Evolutionary conservation across 2,329 filamentous ascomycete species (phyloP).

Genomic region (Polychaeton citri): DNA sequence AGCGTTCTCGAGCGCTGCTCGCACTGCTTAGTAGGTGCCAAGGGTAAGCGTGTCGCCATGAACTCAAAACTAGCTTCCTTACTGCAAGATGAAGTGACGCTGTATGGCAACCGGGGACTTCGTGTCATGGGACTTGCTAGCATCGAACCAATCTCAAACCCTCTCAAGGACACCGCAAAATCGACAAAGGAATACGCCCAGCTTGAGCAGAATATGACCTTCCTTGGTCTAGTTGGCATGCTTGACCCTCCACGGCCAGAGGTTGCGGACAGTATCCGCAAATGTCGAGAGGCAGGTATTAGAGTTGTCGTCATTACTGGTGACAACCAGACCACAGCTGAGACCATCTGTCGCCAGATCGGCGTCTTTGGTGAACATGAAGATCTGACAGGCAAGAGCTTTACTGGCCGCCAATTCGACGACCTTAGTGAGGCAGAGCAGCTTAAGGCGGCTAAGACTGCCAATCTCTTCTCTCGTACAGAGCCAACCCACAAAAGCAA

Average conservation of each 20-base stretch:
- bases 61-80: slow-evolving; percentile 55
- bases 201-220: slow-evolving; percentile 86
- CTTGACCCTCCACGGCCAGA: slow-evolving; percentile 90
- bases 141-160: slow-evolving; percentile 58
- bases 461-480: slow-evolving; percentile 88
- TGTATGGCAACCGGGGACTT: slow-evolving; percentile 83
- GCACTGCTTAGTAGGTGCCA: slow-evolving; percentile 60
- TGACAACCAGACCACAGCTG: slow-evolving; percentile 93
- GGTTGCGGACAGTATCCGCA: slow-evolving; percentile 69
- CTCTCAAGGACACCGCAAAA: slow-evolving; percentile 58
- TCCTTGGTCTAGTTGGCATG: slow-evolving; percentile 91
- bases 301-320: slow-evolving; percentile 96
- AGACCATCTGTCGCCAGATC: slow-evolving; percentile 95
- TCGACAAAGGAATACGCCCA: slow-evolving; percentile 71
- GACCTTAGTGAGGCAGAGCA: slow-evolving; percentile 65
- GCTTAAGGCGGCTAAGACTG: slow-evolving; percentile 68
- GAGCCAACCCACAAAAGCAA: slow-evolving; percentile 96
- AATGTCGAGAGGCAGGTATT: slow-evolving; percentile 88
- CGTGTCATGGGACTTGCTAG: slow-evolving; percentile 89
- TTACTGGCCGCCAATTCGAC: slow-evolving; percentile 89
- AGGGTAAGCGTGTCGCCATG: slow-evolving; percentile 65
- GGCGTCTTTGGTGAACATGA: slow-evolving; percentile 77
- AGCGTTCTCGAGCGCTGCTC: slow-evolving; percentile 88
- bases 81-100: slow-evolving; percentile 65
- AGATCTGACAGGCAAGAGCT: slow-evolving; percentile 82